Conservation (phyloP, 768 basidiomycete species). For the Amanita fuliginea region DNA sequence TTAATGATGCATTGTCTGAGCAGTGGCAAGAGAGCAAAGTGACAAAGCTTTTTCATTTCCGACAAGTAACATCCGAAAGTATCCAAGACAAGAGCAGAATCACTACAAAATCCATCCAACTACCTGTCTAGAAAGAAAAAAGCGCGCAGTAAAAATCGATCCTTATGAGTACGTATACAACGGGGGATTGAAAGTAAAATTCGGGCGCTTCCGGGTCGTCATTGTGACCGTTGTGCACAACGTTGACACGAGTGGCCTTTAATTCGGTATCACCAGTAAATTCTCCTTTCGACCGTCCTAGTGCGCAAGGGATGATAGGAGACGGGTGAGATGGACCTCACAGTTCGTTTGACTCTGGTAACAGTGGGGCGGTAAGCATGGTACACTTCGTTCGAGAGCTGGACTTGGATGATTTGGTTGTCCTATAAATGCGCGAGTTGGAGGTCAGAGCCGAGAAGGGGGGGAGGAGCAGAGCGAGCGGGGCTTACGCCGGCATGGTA, state of each 20-base stretch:
- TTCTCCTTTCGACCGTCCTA: slow-evolving; percentile 60
- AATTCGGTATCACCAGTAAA: slow-evolving; percentile 55
- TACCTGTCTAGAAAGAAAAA: too few relatives aligned
- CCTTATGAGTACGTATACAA: neutral
- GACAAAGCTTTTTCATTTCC: neutral
- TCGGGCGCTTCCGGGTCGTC: neutral
- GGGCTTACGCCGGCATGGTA: slow-evolving; percentile 23
- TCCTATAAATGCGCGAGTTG: slow-evolving; percentile 35
- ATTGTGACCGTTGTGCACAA: neutral
- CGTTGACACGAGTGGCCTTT: neutral
- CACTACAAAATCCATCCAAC: neutral
- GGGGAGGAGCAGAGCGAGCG: neutral
- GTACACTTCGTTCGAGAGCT: slow-evolving; percentile 64
- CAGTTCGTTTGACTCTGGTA: slow-evolving; percentile 65
- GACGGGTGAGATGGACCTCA: slow-evolving; percentile 42
- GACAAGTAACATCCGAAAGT: neutral
- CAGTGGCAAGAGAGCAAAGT: too few relatives aligned
- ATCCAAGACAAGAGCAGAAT: neutral
- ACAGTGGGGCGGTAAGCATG: slow-evolving; percentile 72
- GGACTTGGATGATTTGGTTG: slow-evolving; percentile 74
- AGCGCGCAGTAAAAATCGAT: neutral
- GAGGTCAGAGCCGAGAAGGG: neutral
- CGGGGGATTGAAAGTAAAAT: neutral
- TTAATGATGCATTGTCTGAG: too few relatives aligned
- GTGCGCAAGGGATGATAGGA: slow-evolving; percentile 18